phyloP scores from a whole-genome alignment of 2,329 filamentous ascomycete species.

The Penicillium sp. region DNA sequence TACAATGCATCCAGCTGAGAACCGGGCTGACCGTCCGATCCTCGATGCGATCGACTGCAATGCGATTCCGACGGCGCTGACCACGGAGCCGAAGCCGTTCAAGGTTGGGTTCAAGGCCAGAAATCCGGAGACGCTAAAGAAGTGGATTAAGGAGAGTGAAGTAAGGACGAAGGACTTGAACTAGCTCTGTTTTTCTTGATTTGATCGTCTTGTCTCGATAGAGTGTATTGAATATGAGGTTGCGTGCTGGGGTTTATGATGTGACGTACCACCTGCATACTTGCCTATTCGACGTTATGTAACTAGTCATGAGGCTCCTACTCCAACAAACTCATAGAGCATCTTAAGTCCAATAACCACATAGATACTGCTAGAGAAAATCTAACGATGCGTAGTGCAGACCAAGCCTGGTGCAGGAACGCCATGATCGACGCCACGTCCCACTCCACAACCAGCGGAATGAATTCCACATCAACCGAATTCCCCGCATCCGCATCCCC shows the following conservation, averaged over 20 bases:
- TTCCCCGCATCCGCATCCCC: background rate
- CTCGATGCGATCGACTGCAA: slow-evolving; percentile 64
- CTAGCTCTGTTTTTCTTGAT: slow-evolving; percentile 25
- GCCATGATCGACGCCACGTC: background rate
- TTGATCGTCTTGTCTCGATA: background rate
- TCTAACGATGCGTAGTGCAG: background rate
- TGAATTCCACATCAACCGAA: background rate
- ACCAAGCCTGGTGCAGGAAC: background rate
- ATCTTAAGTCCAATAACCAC: no score
- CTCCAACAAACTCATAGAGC: no score
- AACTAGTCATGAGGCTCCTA: no score
- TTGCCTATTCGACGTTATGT: no score
- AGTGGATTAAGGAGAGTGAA: slow-evolving; percentile 61
- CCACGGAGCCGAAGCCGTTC: slow-evolving; percentile 67
- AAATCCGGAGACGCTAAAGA: slow-evolving; percentile 50
- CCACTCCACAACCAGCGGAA: background rate
- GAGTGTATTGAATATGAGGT: background rate
- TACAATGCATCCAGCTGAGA: slow-evolving; percentile 55
- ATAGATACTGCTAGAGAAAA: background rate
- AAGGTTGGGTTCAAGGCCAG: slow-evolving; percentile 61
- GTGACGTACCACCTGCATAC: no score
- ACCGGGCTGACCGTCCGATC: slow-evolving; percentile 56
- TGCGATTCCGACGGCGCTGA: slow-evolving; percentile 61
- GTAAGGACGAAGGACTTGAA: slow-evolving; percentile 55
- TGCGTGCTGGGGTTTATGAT: no score